Percentiles rank a stretch among this genome's conserved stretches.
These are phyloP conservation scores for Botrytis galanthina DNA, from an alignment of 2,329 filamentous ascomycete genomes.

Conservation along the genomic window DNA sequence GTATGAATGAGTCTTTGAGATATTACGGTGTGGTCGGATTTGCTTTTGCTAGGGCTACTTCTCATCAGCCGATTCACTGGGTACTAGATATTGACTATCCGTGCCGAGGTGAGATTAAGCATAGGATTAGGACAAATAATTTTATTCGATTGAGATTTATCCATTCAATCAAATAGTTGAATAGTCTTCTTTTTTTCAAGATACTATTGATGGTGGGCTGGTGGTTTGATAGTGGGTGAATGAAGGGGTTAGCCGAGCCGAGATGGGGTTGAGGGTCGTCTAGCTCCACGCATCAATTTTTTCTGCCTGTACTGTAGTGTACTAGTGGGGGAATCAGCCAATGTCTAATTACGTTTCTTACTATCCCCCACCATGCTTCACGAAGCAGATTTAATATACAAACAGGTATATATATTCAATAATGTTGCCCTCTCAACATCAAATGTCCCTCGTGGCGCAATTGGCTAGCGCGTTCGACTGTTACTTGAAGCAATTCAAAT, in stretches of 20 bases:
- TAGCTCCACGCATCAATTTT: not conserved
- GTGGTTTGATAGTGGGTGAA: not conserved
- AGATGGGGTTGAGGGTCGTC: not conserved
- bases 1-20: not conserved
- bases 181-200: not conserved
- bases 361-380: not conserved
- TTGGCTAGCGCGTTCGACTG: slow-evolving; percentile 20
- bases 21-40: not conserved
- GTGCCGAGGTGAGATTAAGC: not conserved
- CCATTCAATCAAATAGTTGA: not conserved
- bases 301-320: not conserved
- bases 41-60: not conserved
- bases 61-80: not conserved
- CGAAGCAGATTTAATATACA: rapidly evolving
- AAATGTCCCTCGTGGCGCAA: slow-evolving; percentile 15
- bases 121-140: not conserved
- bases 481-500: not conserved
- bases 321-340: not conserved
- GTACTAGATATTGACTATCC: not conserved
- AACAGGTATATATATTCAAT: not conserved
- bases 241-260: slow-evolving; percentile 10
- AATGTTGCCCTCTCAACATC: rapidly evolving
- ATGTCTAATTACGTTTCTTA: not conserved
- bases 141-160: too few relatives aligned
- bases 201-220: not conserved